A percentile compares a stretch with the other conserved stretches of the same genome.
Conservation (phyloP, 2,329 filamentous ascomycete genomes). For the Sporothrix luriei region DNA sequence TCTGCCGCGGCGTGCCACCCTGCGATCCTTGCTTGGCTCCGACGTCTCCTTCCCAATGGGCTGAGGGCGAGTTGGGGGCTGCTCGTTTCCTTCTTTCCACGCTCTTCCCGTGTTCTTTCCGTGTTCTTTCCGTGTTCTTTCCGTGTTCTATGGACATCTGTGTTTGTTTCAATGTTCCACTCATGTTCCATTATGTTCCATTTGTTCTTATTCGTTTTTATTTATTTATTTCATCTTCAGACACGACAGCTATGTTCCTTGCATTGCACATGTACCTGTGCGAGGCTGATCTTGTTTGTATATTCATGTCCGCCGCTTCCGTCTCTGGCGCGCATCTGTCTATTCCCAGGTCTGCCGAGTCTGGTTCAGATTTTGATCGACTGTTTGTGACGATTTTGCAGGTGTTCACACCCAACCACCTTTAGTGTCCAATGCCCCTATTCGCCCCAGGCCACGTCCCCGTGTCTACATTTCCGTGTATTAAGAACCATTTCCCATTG, state of each 20-base stretch:
- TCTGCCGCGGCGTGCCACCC: slow-evolving; percentile 17
- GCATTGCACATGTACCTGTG: not conserved
- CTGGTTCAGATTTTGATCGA: slow-evolving; percentile 12
- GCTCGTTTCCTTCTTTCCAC: slow-evolving; percentile 1
- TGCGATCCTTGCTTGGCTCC: not conserved
- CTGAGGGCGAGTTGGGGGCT: not conserved
- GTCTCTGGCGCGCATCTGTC: not conserved
- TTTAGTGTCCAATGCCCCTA: not conserved
- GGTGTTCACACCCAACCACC: not conserved
- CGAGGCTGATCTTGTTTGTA: not conserved
- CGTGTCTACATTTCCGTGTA: not conserved
- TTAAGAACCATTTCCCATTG: not conserved
- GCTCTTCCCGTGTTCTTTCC: not conserved
- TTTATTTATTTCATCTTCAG: too few species aligned
- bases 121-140: too few species aligned
- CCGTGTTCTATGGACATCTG: too few species aligned
- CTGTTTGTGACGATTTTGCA: not conserved
- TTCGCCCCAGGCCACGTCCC: not conserved
- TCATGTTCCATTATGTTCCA: too few species aligned
- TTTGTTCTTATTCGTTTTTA: too few species aligned
- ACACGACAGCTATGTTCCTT: not conserved
- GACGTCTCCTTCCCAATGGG: not conserved
- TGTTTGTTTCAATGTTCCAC: too few species aligned
- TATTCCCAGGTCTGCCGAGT: not conserved
- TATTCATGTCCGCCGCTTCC: not conserved